Base-by-base conservation (phyloP, 768 basidiomycete genomes). In the Suillus bovinus region DNA sequence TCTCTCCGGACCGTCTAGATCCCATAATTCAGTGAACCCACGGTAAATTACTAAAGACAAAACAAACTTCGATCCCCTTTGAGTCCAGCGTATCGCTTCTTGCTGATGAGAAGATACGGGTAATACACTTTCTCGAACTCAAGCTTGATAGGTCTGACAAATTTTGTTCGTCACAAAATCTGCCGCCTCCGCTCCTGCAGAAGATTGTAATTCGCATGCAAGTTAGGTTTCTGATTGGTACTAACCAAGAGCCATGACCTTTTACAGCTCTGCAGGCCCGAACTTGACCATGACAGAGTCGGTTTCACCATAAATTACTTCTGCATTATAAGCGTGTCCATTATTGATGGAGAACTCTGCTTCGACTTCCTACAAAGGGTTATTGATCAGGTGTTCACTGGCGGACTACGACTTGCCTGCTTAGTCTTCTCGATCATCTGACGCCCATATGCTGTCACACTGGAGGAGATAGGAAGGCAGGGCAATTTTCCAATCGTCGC, bases 91-190 rank as follows among this genome's bases (percentile, higher is more conserved):
- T 99, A 99, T 49, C 97, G 88, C 78, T 99, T 99, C 79, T 99
- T 99, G 83, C 81, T 99, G 77, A 99, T 99, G 55, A 99, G 87
- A 59, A 99, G 77, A 75, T 99, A 99, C 6, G 97, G 97, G 74
- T 91, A 99, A 77, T 99, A 99, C 6, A 99, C 96, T 74, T 99
- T 99, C 73, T 99, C 97, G 77, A 99, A 99, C 76, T 99, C 96
- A 31, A 99, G 86, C 74, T 99, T 99, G 80, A 99, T 99, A 0
- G 96, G 97, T 70, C 90, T 89, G 69, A 95, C 79, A 73, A 99
- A 99, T 74, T 94, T 93, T 46, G 82, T 73, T n/a, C 0, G 97
- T 95, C 20, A 99, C 96, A 17, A 93, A 82, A 17, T 92, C 87
- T 1, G 97, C 97, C 2, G 97, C 97, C 78, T 98, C 92, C 44